Conservation (phyloP, 192 early-diverging fungal species). For the Backusella tuberculispora region DNA sequence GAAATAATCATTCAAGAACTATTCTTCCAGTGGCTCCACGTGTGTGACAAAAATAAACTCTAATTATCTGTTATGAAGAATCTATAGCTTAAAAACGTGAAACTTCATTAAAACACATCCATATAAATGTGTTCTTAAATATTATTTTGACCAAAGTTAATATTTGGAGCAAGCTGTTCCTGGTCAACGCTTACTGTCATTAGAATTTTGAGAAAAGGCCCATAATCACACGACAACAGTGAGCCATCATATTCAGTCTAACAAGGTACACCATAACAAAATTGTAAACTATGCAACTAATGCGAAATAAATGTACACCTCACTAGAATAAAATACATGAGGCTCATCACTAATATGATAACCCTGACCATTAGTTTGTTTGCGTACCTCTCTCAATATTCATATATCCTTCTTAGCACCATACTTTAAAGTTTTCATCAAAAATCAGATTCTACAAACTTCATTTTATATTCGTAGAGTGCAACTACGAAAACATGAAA, state of each 20-base stretch:
- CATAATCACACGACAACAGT: background rate
- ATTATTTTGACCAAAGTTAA: too few species aligned
- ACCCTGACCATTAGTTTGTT: conserved; percentile 14
- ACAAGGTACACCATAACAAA: background rate
- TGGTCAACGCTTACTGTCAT: background rate
- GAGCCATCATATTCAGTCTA: background rate
- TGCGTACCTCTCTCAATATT: too few species aligned
- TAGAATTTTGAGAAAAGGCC: too few species aligned
- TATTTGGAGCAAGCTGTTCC: too few species aligned
- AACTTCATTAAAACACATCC: background rate
- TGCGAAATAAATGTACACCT: background rate
- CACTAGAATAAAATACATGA: background rate
- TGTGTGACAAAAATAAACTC: background rate
- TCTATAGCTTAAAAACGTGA: too few species aligned
- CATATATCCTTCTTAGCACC: too few species aligned
- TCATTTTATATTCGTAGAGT: too few species aligned
- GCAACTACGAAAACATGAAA: too few species aligned
- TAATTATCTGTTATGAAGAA: background rate
- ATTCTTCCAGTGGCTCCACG: background rate
- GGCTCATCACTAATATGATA: conserved; percentile 17
- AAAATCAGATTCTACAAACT: too few species aligned
- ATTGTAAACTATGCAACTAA: background rate
- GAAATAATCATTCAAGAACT: background rate
- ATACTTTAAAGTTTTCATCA: too few species aligned
- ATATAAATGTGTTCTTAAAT: background rate